Evolutionary conservation across 768 basidiomycete species (phyloP), one percentile per base, ranked within the genome.

Genomic region (Trametes elegans): DNA sequence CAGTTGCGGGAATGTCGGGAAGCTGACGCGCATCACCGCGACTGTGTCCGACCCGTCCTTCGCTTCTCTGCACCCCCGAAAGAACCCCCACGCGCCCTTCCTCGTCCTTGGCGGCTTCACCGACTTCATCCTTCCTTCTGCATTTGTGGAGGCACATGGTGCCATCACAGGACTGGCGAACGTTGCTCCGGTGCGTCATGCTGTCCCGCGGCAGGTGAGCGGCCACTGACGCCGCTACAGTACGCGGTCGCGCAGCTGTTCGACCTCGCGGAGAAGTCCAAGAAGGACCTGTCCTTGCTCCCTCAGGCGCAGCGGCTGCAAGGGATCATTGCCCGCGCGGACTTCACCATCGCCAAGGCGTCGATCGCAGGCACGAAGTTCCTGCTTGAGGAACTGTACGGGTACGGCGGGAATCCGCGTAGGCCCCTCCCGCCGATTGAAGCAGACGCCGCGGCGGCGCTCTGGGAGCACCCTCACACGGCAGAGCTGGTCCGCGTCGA

Each of bases 131-230:
- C 73, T 87, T 29, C 83, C 93, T 9, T 83, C 90, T 7, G 69
- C 80, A 3, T 84, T 83, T 65, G 86, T 80, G 29, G 83, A 84
- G 55, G 92, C 79, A 5, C 87, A 93, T 62, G 94, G 94, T 47
- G 91, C 90, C 43, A 96, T 96, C 66, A 93, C 89, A 36, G 93
- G 93, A 41, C 83, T 95, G n/a, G 91, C 82, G 9, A 94, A 95
- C 66, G 66, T 94, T 51, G 83, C 88, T 36, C 90, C 90, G 10
- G 90, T 87, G 62, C 55, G 80, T 61, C 10, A 0, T 35, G 19
- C n/a, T 42, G 40, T 35, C n/a, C 29, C 3, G 24, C 16, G 8
- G 24, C 7, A 27, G 32, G 7, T 28, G 24, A 24, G 42, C 23
- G n/a, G n/a, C n/a, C 35, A 23, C 38, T 51, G 28, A 42, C 23